Evolutionary conservation across 148 eudicot species (phyloP).

Genomic region (Talinum fruticosum): DNA sequence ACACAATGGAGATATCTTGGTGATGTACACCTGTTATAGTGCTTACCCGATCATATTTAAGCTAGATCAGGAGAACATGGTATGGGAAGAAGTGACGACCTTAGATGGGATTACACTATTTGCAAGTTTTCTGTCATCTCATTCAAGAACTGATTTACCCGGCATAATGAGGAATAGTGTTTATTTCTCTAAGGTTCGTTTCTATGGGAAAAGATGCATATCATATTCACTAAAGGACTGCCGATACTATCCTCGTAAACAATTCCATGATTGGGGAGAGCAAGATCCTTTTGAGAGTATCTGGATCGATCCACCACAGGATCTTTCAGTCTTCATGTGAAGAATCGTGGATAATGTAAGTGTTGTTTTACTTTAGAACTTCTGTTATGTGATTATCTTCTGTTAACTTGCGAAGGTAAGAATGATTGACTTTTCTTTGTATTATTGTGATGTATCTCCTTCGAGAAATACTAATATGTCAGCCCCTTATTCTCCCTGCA

Average conservation of each 20-base stretch:
- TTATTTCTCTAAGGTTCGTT: slow-evolving; percentile 75
- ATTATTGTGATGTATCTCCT: neutral
- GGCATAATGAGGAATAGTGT: slow-evolving; percentile 72
- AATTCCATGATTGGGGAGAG: slow-evolving; percentile 85
- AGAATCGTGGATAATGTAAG: slow-evolving; percentile 19
- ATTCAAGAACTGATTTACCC: slow-evolving; percentile 70
- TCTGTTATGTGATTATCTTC: slow-evolving; percentile 11
- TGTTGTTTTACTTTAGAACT: slow-evolving; percentile 6
- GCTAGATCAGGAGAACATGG: slow-evolving; percentile 51
- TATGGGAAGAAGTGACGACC: slow-evolving; percentile 62
- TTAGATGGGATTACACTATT: slow-evolving; percentile 65
- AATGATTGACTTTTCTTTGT: neutral
- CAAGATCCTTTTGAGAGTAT: slow-evolving; percentile 84
- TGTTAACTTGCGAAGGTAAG: neutral
- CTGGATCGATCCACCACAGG: slow-evolving; percentile 78
- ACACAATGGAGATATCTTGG: slow-evolving; percentile 63
- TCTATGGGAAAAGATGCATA: slow-evolving; percentile 68
- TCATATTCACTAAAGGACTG: slow-evolving; percentile 60
- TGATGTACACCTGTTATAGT: slow-evolving; percentile 63
- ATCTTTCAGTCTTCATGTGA: slow-evolving; percentile 42
- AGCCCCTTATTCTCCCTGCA: neutral
- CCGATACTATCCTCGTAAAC: slow-evolving; percentile 76
- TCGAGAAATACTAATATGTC: neutral
- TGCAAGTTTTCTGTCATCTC: slow-evolving; percentile 73
- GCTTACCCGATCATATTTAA: slow-evolving; percentile 72